Percentiles rank a stretch among this genome's conserved stretches.
Conservation (phyloP, 2,329 filamentous ascomycete species). For the Celoporthe dispersa region DNA sequence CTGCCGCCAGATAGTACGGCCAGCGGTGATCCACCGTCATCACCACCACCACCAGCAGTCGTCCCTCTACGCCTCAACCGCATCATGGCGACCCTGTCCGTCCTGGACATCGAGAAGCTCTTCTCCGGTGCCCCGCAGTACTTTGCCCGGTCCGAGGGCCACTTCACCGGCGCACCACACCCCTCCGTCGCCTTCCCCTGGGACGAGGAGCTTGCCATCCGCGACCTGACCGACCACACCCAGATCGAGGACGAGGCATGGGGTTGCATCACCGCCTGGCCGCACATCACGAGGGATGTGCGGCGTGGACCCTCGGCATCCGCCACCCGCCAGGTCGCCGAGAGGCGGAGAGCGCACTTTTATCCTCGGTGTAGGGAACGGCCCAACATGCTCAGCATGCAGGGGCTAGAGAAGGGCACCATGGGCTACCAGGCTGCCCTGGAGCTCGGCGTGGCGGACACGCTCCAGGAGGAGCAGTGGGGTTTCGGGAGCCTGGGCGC, state of each 20-base stretch:
- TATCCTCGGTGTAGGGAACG: slow-evolving; percentile 63
- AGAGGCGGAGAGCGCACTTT: slow-evolving; percentile 59
- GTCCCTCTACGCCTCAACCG: slow-evolving; percentile 56
- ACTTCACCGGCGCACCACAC: slow-evolving; percentile 62
- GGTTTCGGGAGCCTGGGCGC: slow-evolving; percentile 61
- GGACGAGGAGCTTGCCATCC: slow-evolving; percentile 64
- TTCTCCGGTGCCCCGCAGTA: slow-evolving; percentile 80
- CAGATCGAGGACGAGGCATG: slow-evolving; percentile 68
- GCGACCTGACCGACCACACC: slow-evolving; percentile 67
- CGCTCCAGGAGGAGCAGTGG: slow-evolving; percentile 65
- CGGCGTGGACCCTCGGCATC: slow-evolving; percentile 48
- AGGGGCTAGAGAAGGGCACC: slow-evolving; percentile 72
- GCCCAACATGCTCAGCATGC: slow-evolving; percentile 74
- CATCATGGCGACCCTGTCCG: slow-evolving; percentile 64
- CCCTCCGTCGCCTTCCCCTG: slow-evolving; percentile 71
- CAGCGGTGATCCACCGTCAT: slow-evolving; percentile 35
- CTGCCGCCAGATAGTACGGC: background rate
- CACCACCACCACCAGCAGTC: slow-evolving; percentile 21
- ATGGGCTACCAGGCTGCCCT: slow-evolving; percentile 71
- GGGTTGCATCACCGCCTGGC: slow-evolving; percentile 66
- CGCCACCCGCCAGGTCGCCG: slow-evolving; percentile 47
- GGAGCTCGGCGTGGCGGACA: slow-evolving; percentile 67
- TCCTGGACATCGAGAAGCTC: slow-evolving; percentile 67
- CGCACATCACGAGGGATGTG: slow-evolving; percentile 60
- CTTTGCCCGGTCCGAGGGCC: slow-evolving; percentile 63